Evolutionary conservation across 768 basidiomycete species (phyloP).

Genomic region (Vararia minispora): DNA sequence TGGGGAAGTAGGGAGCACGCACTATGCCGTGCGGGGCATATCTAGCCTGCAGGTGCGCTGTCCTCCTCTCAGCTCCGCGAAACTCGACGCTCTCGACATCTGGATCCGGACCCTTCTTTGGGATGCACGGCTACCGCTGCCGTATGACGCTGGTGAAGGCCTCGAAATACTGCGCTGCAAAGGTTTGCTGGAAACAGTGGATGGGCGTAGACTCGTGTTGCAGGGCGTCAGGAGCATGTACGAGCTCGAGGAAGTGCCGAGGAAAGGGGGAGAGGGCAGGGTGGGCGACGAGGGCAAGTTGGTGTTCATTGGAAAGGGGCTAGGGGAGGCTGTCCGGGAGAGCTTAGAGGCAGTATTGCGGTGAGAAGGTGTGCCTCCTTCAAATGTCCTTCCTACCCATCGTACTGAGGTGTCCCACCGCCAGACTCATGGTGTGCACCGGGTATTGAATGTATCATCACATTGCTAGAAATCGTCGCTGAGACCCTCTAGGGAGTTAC

Average conservation of each 20-base stretch:
- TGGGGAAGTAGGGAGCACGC: slow-evolving; percentile 25
- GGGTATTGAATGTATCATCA: too few relatives aligned
- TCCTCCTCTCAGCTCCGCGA: slow-evolving; percentile 40
- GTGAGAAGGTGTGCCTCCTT: too few relatives aligned
- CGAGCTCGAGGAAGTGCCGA: slow-evolving; percentile 46
- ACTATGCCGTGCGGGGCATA: slow-evolving; percentile 74
- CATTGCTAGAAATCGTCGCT: too few relatives aligned
- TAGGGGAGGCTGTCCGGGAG: slow-evolving; percentile 41
- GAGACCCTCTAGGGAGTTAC: too few relatives aligned
- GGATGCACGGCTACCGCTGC: slow-evolving; percentile 48
- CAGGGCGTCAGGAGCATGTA: slow-evolving; percentile 92
- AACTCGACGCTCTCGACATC: slow-evolving; percentile 49
- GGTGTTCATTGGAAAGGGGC: slow-evolving; percentile 79
- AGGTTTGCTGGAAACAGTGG: slow-evolving; percentile 52
- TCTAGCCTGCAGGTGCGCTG: slow-evolving; percentile 66
- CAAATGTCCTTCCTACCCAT: too few relatives aligned
- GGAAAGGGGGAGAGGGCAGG: slow-evolving; percentile 29
- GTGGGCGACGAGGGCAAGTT: slow-evolving; percentile 63
- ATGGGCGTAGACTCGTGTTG: slow-evolving; percentile 57
- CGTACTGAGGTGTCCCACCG: too few relatives aligned
- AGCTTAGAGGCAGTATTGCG: slow-evolving; percentile 32
- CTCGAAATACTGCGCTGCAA: slow-evolving; percentile 80
- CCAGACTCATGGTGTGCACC: too few relatives aligned
- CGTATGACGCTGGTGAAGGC: slow-evolving; percentile 5
- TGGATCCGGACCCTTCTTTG: slow-evolving; percentile 81